Evolutionary conservation across 1,284 basidiomycete genomes (phyloP).

Genomic region (Boletus semigastroideus): DNA sequence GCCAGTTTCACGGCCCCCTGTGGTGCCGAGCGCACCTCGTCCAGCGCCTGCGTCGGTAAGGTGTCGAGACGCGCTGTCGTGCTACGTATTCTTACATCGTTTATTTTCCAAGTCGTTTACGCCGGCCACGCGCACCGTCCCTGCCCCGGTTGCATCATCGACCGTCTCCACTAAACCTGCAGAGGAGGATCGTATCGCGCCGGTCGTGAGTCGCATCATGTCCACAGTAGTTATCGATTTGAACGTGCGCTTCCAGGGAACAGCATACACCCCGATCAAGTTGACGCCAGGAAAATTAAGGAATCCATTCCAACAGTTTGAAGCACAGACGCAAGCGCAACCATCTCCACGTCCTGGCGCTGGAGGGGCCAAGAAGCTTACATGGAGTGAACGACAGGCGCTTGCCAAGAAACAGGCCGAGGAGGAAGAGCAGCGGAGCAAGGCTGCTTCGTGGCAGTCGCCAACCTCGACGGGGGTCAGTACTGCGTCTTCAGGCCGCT

Average conservation of each 20-base stretch:
- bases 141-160: conserved; percentile 47
- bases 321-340: conserved; percentile 33
- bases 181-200: conserved; percentile 78
- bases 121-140: conserved; percentile 25
- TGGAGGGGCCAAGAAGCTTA: conserved; percentile 68
- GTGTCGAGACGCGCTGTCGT: not conserved
- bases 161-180: conserved; percentile 61
- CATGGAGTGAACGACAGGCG: conserved; percentile 90
- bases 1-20: conserved; percentile 50
- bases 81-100: not conserved
- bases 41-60: conserved; percentile 19
- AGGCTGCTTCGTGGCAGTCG: conserved; percentile 50
- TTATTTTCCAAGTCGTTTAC: conserved; percentile 18
- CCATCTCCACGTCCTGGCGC: conserved; percentile 27
- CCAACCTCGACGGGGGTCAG: conserved; percentile 33
- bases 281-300: conserved; percentile 83
- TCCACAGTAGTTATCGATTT: not conserved
- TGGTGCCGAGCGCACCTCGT: conserved; percentile 20
- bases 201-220: conserved; percentile 46
- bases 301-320: conserved; percentile 75
- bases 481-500: conserved; percentile 36
- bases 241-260: conserved; percentile 45
- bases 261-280: conserved; percentile 84
- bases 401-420: conserved; percentile 81
- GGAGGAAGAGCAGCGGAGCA: conserved; percentile 76